These are phyloP conservation scores for Meira nashicola DNA, from an alignment of 1,284 basidiomycete species.

Conservation along the genomic window DNA sequence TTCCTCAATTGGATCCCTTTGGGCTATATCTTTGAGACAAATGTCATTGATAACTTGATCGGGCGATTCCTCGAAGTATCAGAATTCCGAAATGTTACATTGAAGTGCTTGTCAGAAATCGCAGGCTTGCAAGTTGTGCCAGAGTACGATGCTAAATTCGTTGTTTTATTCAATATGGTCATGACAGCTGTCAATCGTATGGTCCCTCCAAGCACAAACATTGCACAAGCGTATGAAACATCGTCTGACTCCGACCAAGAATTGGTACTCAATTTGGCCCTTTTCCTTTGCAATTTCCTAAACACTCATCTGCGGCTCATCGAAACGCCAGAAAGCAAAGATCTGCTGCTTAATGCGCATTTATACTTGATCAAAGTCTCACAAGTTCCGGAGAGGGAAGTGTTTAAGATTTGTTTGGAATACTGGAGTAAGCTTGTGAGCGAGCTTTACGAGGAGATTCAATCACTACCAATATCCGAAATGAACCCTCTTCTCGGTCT, in stretches of 20 bases:
- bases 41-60: conserved; percentile 89
- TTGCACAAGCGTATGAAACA: conserved; percentile 84
- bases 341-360: conserved; percentile 75
- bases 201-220: conserved; percentile 70
- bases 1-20: conserved; percentile 99
- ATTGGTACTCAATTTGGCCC: conserved; percentile 89
- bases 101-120: conserved; percentile 98
- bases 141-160: conserved; percentile 97
- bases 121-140: conserved; percentile 78
- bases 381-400: conserved; percentile 95
- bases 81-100: conserved; percentile 94
- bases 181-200: conserved; percentile 52
- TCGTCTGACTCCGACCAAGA: conserved; percentile 92
- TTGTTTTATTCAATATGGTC: conserved; percentile 80
- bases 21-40: conserved; percentile 98
- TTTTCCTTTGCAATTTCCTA: conserved; percentile 96
- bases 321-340: conserved; percentile 84
- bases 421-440: conserved; percentile 96
- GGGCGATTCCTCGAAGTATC: conserved; percentile 86
- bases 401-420: conserved; percentile 98
- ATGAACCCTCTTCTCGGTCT: conserved; percentile 89
- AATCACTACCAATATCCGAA: conserved; percentile 83
- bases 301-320: conserved; percentile 77
- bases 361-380: conserved; percentile 98
- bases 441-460: conserved; percentile 97